Percentiles rank a stretch among this genome's conserved stretches.
Evolutionary conservation across 306 rosid genomes (phyloP).

Genomic region (Sechiopsis laciniata): DNA sequence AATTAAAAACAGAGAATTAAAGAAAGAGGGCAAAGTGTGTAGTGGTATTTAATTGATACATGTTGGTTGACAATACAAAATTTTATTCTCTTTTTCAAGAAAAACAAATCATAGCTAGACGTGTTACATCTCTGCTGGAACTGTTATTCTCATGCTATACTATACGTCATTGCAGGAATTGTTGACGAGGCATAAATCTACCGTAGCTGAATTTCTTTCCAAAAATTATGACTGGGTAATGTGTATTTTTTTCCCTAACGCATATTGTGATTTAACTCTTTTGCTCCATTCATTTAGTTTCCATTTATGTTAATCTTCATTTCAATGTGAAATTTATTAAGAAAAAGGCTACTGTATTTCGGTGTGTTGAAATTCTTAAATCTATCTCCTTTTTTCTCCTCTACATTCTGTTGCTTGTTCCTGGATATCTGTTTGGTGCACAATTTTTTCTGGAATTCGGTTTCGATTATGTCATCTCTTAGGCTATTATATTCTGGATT

Average conservation of each 20-base stretch:
- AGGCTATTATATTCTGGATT: not conserved
- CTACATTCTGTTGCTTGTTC: not conserved
- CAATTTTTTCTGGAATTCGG: not conserved
- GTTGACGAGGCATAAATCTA: conserved; percentile 93
- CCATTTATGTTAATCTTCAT: not conserved
- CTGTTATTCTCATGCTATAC: conserved; percentile 16
- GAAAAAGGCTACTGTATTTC: conserved; percentile 2
- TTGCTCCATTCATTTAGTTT: not conserved
- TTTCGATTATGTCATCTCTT: not conserved
- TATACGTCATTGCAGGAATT: conserved; percentile 63
- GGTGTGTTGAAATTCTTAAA: not conserved
- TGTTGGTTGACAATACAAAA: no score
- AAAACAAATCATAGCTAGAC: not conserved
- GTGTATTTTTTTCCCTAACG: conserved; percentile 11
- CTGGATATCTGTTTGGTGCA: not conserved
- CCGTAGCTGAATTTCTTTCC: conserved; percentile 90
- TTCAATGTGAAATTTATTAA: conserved; percentile 1
- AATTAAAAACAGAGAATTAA: not conserved
- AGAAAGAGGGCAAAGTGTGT: not conserved
- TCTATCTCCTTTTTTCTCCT: conserved; percentile 1
- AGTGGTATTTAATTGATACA: no score
- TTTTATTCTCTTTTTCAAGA: no score
- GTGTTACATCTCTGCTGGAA: conserved; percentile 5
- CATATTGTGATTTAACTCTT: not conserved
- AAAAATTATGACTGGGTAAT: conserved; percentile 91